Conservation (phyloP, 805 yeast genomes). For the Cyberlindnera maritima region DNA sequence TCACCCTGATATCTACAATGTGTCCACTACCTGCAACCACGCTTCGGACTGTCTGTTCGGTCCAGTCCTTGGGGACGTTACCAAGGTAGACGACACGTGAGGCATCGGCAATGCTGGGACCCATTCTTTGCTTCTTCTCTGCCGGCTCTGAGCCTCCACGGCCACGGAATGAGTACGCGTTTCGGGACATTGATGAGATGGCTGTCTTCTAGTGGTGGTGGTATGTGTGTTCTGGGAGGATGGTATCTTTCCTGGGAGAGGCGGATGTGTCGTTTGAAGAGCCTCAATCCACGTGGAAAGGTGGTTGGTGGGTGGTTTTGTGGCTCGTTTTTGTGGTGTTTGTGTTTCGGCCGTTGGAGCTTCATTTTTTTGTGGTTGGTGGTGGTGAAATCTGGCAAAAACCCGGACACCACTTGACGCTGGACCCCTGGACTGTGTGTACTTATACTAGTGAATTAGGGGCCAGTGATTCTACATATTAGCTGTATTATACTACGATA, state of each 20-base stretch:
- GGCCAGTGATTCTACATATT: too few species aligned
- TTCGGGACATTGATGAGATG: conserved; percentile 14
- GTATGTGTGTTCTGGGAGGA: too few species aligned
- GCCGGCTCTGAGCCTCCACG: conserved; percentile 17
- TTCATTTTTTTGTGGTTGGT: background rate
- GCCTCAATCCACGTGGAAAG: background rate
- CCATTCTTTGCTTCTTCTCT: conserved; percentile 14
- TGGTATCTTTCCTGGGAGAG: too few species aligned
- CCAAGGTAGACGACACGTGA: conserved; percentile 54
- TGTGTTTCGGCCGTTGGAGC: background rate
- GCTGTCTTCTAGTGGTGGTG: background rate
- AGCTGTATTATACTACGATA: too few species aligned
- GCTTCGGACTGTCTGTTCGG: conserved; percentile 55
- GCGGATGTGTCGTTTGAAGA: too few species aligned
- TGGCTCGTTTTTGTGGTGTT: background rate
- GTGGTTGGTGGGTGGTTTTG: background rate
- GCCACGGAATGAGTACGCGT: conserved; percentile 16
- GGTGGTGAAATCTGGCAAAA: too few species aligned
- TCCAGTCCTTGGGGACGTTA: conserved; percentile 71
- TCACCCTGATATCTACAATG: conserved; percentile 57
- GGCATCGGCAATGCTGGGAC: conserved; percentile 5
- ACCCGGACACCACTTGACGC: background rate
- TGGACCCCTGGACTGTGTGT: too few species aligned
- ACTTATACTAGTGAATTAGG: too few species aligned
- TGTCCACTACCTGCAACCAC: conserved; percentile 73